phyloP scores from a whole-genome alignment of 2,329 filamentous ascomycete genomes.

The Alternaria postmessia region DNA sequence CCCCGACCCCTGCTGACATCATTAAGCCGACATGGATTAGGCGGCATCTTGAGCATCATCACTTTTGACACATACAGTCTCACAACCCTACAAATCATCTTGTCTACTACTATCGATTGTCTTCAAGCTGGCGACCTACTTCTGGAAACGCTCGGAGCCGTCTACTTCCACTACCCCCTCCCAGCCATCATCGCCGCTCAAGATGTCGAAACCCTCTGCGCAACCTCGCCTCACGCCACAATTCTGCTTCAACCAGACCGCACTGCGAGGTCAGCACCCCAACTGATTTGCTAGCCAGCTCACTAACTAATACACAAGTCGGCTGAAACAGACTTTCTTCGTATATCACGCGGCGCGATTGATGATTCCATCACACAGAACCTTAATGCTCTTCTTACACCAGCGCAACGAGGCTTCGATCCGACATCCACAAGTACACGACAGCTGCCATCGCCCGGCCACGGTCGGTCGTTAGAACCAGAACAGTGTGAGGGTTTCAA shows the following conservation, averaged over 20 bases:
- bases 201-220: conserved; percentile 54
- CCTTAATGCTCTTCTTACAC: conserved; percentile 86
- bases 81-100: neutral
- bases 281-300: conserved; percentile 15
- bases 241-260: conserved; percentile 62
- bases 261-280: conserved; percentile 54
- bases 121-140: conserved; percentile 39
- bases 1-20: conserved; percentile 41
- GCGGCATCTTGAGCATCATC: conserved; percentile 20
- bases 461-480: conserved; percentile 64
- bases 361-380: conserved; percentile 95
- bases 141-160: conserved; percentile 35
- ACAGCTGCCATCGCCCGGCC: conserved; percentile 57
- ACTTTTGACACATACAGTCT: conserved; percentile 11
- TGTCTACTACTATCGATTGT: neutral
- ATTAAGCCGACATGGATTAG: conserved; percentile 32
- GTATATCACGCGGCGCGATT: conserved; percentile 80
- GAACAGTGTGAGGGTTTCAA: conserved; percentile 76
- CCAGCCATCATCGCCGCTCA: conserved; percentile 11
- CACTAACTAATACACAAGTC: conserved; percentile 47
- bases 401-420: conserved; percentile 76
- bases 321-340: conserved; percentile 77
- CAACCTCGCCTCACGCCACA: conserved; percentile 56
- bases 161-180: conserved; percentile 23
- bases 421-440: conserved; percentile 76